phyloP scores from a whole-genome alignment of 768 basidiomycete species.

The Brasilioporus rufonigricans region DNA sequence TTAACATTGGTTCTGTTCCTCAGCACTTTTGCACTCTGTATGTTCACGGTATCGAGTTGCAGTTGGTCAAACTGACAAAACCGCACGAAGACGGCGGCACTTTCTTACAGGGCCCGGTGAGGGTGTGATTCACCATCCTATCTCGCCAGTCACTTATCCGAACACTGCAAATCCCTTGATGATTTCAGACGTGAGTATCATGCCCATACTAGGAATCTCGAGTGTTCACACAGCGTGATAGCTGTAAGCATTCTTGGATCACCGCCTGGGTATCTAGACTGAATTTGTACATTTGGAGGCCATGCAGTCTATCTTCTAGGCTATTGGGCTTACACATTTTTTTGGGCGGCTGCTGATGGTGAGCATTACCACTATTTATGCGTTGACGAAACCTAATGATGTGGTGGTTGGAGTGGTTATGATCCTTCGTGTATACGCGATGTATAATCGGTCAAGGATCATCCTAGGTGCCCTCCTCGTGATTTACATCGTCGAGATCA shows the following conservation, averaged over 20 bases:
- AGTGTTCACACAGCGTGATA: background rate
- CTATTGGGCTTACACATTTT: no score
- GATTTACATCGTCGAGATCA: background rate
- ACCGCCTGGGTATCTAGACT: no score
- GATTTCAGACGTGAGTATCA: background rate
- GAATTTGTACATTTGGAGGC: no score
- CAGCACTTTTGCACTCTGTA: background rate
- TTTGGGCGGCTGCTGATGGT: no score
- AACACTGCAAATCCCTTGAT: background rate
- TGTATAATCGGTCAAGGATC: slow-evolving; percentile 1
- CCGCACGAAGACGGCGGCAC: background rate
- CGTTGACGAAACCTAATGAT: background rate
- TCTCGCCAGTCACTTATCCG: background rate
- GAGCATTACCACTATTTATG: no score
- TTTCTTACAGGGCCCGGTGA: background rate
- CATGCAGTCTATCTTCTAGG: no score
- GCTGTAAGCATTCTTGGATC: no score
- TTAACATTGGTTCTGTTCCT: background rate
- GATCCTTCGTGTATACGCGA: background rate
- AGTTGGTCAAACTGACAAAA: background rate
- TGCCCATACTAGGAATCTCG: background rate
- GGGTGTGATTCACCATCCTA: background rate
- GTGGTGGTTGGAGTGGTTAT: background rate
- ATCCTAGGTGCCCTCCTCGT: slow-evolving; percentile 1
- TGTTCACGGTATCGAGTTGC: background rate